Evolutionary conservation across 1,284 basidiomycete species (phyloP).

Genomic region (Austropuccinia psidii): DNA sequence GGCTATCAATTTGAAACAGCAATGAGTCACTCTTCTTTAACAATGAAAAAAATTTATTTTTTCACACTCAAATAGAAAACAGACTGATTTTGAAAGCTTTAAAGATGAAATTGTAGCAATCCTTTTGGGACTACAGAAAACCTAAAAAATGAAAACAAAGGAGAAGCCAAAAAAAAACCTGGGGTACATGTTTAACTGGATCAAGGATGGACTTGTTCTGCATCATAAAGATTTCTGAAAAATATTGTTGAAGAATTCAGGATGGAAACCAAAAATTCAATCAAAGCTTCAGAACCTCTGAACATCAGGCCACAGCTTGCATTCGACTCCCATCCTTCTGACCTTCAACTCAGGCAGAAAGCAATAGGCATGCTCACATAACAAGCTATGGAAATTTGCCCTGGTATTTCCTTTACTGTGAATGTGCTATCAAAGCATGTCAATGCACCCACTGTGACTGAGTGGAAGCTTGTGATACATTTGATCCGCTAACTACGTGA

Average conservation of each 20-base stretch:
- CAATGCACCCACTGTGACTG: too few species aligned
- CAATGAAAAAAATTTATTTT: background rate
- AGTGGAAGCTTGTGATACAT: too few species aligned
- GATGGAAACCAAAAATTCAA: background rate
- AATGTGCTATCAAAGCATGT: too few species aligned
- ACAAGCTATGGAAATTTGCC: too few species aligned
- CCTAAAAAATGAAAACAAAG: background rate
- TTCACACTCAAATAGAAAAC: background rate
- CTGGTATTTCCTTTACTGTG: too few species aligned
- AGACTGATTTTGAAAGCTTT: background rate
- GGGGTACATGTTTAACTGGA: background rate
- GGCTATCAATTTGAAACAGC: background rate
- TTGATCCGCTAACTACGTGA: too few species aligned
- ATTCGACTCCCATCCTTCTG: background rate
- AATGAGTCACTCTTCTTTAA: background rate
- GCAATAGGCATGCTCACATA: slow-evolving; percentile 5
- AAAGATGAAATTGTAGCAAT: background rate
- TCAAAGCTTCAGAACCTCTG: background rate
- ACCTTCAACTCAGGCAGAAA: background rate
- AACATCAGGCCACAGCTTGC: background rate
- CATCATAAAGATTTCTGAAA: background rate
- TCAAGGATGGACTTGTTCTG: background rate
- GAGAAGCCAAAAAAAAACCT: background rate
- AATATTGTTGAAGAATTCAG: background rate
- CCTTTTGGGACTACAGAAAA: background rate